These are phyloP conservation scores for Kockiozyma suomiensis DNA, from an alignment of 805 yeast genomes.

Conservation along the genomic window DNA sequence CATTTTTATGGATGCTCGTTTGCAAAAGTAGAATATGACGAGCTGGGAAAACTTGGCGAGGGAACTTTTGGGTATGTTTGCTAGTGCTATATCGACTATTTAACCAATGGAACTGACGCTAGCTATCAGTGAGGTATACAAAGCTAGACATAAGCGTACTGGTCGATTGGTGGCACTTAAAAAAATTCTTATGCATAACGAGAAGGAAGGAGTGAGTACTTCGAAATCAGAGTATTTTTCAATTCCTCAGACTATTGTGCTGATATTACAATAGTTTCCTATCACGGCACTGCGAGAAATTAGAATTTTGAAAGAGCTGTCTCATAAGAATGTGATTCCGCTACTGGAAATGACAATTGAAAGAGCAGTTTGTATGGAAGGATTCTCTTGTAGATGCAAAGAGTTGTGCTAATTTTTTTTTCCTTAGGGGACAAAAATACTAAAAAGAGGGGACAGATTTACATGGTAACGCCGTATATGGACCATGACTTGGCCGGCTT, in stretches of 20 bases:
- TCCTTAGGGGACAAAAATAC: slow-evolving; percentile 37
- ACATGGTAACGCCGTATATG: slow-evolving; percentile 92
- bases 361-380: slow-evolving; percentile 30
- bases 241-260: too few species aligned
- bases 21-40: slow-evolving; percentile 41
- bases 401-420: not conserved
- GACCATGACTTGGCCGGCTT: slow-evolving; percentile 89
- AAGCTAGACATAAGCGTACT: slow-evolving; percentile 61
- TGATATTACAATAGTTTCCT: slow-evolving; percentile 57
- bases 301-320: slow-evolving; percentile 69
- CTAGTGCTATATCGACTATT: too few species aligned
- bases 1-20: slow-evolving; percentile 43
- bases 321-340: slow-evolving; percentile 72
- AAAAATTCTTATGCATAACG: slow-evolving; percentile 74
- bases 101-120: too few species aligned
- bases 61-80: slow-evolving; percentile 70
- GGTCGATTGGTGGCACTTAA: slow-evolving; percentile 80
- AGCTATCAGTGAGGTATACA: slow-evolving; percentile 67
- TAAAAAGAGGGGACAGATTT: slow-evolving; percentile 51
- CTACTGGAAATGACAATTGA: slow-evolving; percentile 78
- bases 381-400: not conserved
- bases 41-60: slow-evolving; percentile 59
- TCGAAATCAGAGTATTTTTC: too few species aligned
- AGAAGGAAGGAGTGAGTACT: slow-evolving; percentile 58
- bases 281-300: slow-evolving; percentile 94